Percentiles rank a stretch among this genome's conserved stretches.
Evolutionary conservation across 495 filamentous ascomycete genomes (phyloP).

Genomic region (Pyrenula massariospora): DNA sequence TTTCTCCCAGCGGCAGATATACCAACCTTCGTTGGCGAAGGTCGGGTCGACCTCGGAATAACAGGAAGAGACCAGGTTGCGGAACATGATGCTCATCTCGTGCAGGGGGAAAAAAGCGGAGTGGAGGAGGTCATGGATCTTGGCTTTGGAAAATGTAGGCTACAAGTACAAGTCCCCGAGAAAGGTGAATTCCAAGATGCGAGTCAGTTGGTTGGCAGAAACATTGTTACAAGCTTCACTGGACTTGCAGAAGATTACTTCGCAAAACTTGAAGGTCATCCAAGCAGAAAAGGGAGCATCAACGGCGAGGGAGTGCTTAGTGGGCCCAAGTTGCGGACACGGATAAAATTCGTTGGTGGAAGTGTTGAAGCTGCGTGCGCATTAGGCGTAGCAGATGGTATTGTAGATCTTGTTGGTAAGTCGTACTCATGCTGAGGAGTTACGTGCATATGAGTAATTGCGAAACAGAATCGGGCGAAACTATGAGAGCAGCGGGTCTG

Average conservation of each 20-base stretch:
- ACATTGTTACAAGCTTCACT: slow-evolving; percentile 91
- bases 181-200: slow-evolving; percentile 60
- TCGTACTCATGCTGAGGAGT: slow-evolving; percentile 8
- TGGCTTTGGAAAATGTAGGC: slow-evolving; percentile 78
- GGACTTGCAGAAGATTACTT: slow-evolving; percentile 75
- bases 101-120: slow-evolving; percentile 43
- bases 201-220: slow-evolving; percentile 79
- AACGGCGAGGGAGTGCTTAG: slow-evolving; percentile 19
- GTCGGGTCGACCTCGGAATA: slow-evolving; percentile 86
- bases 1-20: slow-evolving; percentile 97
- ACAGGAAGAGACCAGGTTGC: slow-evolving; percentile 87
- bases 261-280: slow-evolving; percentile 50
- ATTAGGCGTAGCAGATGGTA: slow-evolving; percentile 88
- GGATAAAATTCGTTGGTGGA: slow-evolving; percentile 85
- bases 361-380: slow-evolving; percentile 96
- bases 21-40: slow-evolving; percentile 91
- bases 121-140: slow-evolving; percentile 80
- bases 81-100: slow-evolving; percentile 69
- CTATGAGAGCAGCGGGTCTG: slow-evolving; percentile 94
- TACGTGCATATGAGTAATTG: not conserved
- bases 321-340: slow-evolving; percentile 50
- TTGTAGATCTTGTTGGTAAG: slow-evolving; percentile 93
- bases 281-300: slow-evolving; percentile 2
- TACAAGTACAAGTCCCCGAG: slow-evolving; percentile 91
- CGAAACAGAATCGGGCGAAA: slow-evolving; percentile 81